These are phyloP conservation scores for Tricholoma sp. DNA, from an alignment of 768 basidiomycete species.

Conservation along the genomic window DNA sequence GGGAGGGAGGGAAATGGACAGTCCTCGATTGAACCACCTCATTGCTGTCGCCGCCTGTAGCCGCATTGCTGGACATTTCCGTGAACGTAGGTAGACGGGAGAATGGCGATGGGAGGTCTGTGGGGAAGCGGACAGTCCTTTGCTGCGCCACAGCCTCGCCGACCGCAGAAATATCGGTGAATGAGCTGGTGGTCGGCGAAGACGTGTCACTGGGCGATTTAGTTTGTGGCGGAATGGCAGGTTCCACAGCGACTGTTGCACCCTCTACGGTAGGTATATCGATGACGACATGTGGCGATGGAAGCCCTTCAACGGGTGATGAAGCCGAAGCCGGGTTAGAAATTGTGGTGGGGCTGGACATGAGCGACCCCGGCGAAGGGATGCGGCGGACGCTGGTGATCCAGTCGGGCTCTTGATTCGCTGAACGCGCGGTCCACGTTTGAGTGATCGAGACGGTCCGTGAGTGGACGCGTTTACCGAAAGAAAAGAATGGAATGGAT, in stretches of 20 bases:
- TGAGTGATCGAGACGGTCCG: slow-evolving; percentile 10
- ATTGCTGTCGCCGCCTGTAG: neutral
- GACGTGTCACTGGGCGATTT: neutral
- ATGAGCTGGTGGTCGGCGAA: neutral
- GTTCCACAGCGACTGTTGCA: slow-evolving; percentile 73
- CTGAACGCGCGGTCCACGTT: slow-evolving; percentile 5
- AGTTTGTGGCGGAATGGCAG: neutral
- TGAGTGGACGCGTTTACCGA: slow-evolving; percentile 8
- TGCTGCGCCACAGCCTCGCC: neutral
- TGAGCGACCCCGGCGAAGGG: neutral
- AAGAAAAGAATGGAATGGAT: slow-evolving; percentile 15
- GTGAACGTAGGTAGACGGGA: neutral
- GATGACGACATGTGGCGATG: slow-evolving; percentile 68
- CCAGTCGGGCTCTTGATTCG: slow-evolving; percentile 10
- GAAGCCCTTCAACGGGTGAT: slow-evolving; percentile 53
- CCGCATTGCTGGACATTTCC: neutral
- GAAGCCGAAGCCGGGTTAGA: slow-evolving; percentile 13
- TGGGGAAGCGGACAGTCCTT: neutral
- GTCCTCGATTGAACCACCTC: neutral
- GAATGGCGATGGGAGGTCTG: neutral
- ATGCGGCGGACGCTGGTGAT: slow-evolving; percentile 62
- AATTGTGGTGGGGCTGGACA: neutral
- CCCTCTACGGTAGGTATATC: slow-evolving; percentile 82
- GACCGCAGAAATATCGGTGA: neutral
- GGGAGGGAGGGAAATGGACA: neutral